Evolutionary conservation across 108 stramenopile genomes (phyloP), one percentile per base, ranked within the genome.

Genomic region (Seminavis robusta): DNA sequence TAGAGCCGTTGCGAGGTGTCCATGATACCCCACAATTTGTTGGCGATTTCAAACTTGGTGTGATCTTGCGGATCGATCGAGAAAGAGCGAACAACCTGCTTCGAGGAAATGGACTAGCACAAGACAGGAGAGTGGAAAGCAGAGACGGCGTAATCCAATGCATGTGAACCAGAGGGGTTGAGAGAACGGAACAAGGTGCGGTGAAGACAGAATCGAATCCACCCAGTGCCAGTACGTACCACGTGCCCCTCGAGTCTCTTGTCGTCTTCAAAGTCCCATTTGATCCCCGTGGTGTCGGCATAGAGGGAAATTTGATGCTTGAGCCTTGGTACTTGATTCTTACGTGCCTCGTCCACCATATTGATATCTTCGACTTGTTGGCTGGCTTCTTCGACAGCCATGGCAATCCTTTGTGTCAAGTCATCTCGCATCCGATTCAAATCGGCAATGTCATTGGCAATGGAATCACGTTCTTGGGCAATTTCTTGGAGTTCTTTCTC

Each of bases 281-380:
- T 62, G 37, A 62, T 62, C 7, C 61, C 61, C 13, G 45, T 31
- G 16, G 17, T 17, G 24, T 30, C 15, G 16, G 61, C 61, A 40
- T 62, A 49, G 6, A 62, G 33, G n/a, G 61, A 45, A n/a, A 62
- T 62, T 42, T 62, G 61, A 13, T 23, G 27, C 15, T 52, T 33
- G 29, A 62, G 23, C 33, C 45, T 62, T 6, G 47, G 27, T 13
- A 62, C 61, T 33, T 62, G 46, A 4, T 29, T 24, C 36, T 52
- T 52, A 21, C 32, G n/a, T 15, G 33, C 15, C 6, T 6, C 6
- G 23, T 62, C 61, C 21, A 62, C 25, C 2, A 15, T 38, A 28
- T 62, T 51, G 19, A 53, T 53, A 1, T 47, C 38, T 30, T 62
- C 61, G n/a, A 52, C 16, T 2, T 20, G 17, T 32, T 62, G n/a